Evolutionary conservation across 208 protist genomes (phyloP), one percentile per base, ranked within the genome.

Genomic region (Trypanosoma avium): DNA sequence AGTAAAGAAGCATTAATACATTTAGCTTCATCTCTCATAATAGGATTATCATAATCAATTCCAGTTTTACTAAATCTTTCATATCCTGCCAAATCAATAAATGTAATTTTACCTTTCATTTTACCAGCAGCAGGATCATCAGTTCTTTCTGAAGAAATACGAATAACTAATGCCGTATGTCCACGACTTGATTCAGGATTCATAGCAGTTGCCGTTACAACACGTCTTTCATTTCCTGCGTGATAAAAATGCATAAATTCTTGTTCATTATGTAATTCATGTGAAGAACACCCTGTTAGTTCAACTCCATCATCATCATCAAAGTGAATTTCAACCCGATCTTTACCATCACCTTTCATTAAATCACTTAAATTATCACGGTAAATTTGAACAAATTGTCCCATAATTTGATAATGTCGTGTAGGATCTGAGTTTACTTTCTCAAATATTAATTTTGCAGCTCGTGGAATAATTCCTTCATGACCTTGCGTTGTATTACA

Each of bases 351-450:
- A 26, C 77, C 45, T n/a, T 64, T 48, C 84, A 94, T 93, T 36
- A 96, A 68, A 49, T 96, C 90, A 2, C 82, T 77, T 24, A 96
- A 75, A 54, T 92, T 70, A 48, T 96, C 90, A 30, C 87, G 88
- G 59, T 96, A 96, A 57, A 96, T 96, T 56, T 96, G 88, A 32
- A 95, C 85, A 79, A 94, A 97, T 68, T 94, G 81, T 1, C 70
- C 83, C 5, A 69, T 42, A 3, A 96, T 66, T 19, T 75, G 73
- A 71, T 86, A 93, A 26, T 66, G 65, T 27, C 63, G 29, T 22
- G 48, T 50, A 54, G 59, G 24, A 26, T 68, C 58, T 12, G 55
- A 30, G 19, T 63, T n/a, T 12, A 92, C 77, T 53, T 65, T 79
- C 12, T 81, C 70, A 72, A 90, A 94, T 45, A 97, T 86, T 70